These are phyloP conservation scores for Russula abietina DNA, from an alignment of 768 basidiomycete genomes.

Conservation along the genomic window DNA sequence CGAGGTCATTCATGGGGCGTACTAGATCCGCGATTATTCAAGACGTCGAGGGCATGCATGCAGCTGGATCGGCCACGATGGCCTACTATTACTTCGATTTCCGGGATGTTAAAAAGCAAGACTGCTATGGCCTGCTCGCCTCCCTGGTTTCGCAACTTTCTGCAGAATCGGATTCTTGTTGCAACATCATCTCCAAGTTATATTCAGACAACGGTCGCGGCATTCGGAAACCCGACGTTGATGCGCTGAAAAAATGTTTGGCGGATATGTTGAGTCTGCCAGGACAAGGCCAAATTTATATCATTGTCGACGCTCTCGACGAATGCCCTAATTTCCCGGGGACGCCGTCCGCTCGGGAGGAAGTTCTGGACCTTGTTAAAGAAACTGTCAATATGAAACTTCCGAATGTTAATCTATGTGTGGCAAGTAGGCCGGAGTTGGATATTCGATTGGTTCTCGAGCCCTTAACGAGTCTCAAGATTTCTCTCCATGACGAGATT, in stretches of 20 bases:
- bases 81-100: too few species aligned
- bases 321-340: neutral
- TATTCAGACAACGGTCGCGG: neutral
- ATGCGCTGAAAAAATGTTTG: neutral
- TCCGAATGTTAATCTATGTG: neutral
- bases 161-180: neutral
- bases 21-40: too few species aligned
- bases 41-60: too few species aligned
- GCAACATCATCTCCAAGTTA: neutral
- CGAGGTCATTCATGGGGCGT: too few species aligned
- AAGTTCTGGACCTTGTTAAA: neutral
- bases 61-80: too few species aligned
- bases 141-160: too few species aligned
- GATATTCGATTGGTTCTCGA: neutral
- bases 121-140: too few species aligned
- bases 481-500: neutral
- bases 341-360: neutral
- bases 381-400: neutral
- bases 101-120: too few species aligned
- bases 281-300: neutral
- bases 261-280: neutral
- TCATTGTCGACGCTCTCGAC: constrained; percentile 2
- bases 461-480: neutral
- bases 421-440: neutral
- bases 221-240: neutral